Conservation (phyloP, 2,329 filamentous ascomycete genomes). For the Cercospora citrullina region DNA sequence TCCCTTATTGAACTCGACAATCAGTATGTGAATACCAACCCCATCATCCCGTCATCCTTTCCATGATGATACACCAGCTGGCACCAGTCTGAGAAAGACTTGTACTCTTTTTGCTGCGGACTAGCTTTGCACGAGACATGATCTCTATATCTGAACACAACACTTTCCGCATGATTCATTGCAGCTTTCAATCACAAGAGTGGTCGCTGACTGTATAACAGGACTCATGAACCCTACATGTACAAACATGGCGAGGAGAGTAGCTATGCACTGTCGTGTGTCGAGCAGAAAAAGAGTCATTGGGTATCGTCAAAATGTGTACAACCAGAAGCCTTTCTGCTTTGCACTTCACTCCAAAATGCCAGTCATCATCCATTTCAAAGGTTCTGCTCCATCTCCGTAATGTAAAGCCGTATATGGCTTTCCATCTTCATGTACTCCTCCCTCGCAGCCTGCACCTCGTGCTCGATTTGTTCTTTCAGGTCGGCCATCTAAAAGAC, state of each 20-base stretch:
- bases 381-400: conserved; percentile 94
- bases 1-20: background rate
- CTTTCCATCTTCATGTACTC: conserved; percentile 98
- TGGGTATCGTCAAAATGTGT: conserved; percentile 17
- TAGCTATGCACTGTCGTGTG: background rate
- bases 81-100: conserved; percentile 31
- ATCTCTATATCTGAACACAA: conserved; percentile 23
- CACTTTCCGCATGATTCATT: background rate
- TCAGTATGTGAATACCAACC: background rate
- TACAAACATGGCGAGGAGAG: background rate
- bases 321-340: background rate
- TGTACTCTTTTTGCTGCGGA: conserved; percentile 31
- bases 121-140: conserved; percentile 30
- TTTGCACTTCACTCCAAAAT: background rate
- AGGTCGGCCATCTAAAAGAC: conserved; percentile 81
- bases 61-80: conserved; percentile 27
- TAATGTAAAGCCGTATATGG: conserved; percentile 96
- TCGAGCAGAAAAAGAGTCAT: conserved; percentile 3
- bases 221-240: background rate
- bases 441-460: conserved; percentile 85
- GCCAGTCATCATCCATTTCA: conserved; percentile 20
- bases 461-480: conserved; percentile 95
- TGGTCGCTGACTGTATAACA: conserved; percentile 2
- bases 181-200: background rate
- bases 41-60: background rate